A percentile compares a stretch with the other conserved stretches of the same genome.
These are phyloP conservation scores for Capsicum baccatum DNA, from an alignment of 257 asterid genomes.

Conservation along the genomic window DNA sequence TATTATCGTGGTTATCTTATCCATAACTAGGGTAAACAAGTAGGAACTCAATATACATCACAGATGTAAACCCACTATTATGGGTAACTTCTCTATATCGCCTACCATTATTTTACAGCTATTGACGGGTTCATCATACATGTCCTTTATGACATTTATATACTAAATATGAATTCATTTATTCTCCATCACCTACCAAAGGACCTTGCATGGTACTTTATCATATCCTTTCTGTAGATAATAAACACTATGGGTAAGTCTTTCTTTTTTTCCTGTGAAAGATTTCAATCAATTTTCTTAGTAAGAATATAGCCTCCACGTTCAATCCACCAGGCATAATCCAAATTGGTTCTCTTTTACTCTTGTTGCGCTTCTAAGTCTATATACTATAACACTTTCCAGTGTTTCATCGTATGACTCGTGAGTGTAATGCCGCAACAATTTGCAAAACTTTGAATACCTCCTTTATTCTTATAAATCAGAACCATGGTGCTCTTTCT, in stretches of 20 bases:
- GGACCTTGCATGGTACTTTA: not conserved
- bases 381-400: not conserved
- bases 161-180: not conserved
- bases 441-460: not conserved
- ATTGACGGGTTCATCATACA: not conserved
- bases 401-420: not conserved
- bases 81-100: not conserved
- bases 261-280: not conserved
- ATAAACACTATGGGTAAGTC: not conserved
- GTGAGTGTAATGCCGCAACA: not conserved
- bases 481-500: not conserved
- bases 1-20: not conserved
- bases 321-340: not conserved
- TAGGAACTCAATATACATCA: not conserved
- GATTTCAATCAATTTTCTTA: not conserved
- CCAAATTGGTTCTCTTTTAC: not conserved
- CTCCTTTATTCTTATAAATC: not conserved
- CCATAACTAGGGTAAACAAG: not conserved
- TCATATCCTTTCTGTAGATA: not conserved
- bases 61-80: not conserved
- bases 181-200: not conserved
- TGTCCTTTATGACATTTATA: not conserved
- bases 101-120: not conserved
- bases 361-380: not conserved
- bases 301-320: not conserved